Evolutionary conservation across 345 rosid genomes (phyloP).

Genomic region (Citrus hindsii): DNA sequence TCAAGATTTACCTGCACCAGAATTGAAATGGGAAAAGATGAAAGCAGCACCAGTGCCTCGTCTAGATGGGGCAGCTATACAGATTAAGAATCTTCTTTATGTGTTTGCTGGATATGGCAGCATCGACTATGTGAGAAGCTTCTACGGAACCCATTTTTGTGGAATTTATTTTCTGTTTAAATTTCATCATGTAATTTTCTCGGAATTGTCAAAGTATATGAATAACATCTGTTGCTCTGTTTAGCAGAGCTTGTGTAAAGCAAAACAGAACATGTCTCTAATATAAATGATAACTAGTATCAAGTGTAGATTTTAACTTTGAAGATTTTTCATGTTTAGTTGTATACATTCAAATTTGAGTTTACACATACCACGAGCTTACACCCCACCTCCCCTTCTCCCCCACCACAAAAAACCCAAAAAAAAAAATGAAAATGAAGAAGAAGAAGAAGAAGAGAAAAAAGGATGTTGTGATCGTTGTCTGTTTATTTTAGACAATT

Average conservation of each 20-base stretch:
- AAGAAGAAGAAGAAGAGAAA: too few species aligned
- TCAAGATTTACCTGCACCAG: slow-evolving; percentile 84
- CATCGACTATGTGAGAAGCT: slow-evolving; percentile 60
- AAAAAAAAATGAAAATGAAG: too few species aligned
- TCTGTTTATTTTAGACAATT: background rate
- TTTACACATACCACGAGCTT: too few species aligned
- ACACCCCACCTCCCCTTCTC: too few species aligned
- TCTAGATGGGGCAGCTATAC: slow-evolving; percentile 87
- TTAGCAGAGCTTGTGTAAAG: background rate
- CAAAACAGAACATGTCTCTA: background rate
- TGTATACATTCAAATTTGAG: too few species aligned
- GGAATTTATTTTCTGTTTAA: too few species aligned
- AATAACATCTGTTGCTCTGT: too few species aligned
- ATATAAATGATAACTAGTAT: background rate
- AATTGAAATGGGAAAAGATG: slow-evolving; percentile 89
- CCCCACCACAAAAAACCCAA: too few species aligned
- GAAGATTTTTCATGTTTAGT: background rate
- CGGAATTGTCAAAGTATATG: too few species aligned
- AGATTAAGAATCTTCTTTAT: slow-evolving; percentile 66
- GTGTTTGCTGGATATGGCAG: slow-evolving; percentile 97
- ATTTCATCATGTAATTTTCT: background rate
- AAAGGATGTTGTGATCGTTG: background rate
- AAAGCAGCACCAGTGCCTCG: slow-evolving; percentile 88
- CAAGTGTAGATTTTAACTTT: background rate
- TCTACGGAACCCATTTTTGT: too few species aligned